Evolutionary conservation across 176 grass and related monocot species (phyloP).

Genomic region (Avena insularis): DNA sequence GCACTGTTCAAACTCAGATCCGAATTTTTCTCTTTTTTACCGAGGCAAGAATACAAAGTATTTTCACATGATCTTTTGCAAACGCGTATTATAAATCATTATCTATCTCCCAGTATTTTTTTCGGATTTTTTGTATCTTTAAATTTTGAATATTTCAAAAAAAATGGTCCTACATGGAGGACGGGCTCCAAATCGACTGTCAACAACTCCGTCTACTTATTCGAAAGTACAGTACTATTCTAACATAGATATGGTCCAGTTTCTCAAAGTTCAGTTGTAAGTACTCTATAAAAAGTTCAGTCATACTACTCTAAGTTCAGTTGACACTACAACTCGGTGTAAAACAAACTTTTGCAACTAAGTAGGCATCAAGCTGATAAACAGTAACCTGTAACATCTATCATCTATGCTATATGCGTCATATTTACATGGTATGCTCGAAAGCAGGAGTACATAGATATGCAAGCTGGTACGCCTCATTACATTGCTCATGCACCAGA

Average conservation of each 20-base stretch:
- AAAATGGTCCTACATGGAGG: no score
- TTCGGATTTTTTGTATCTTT: no score
- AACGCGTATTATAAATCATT: no score
- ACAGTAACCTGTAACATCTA: neutral
- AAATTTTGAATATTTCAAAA: no score
- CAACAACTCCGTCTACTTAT: no score
- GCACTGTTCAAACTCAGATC: no score
- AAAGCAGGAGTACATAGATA: neutral
- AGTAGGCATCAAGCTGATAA: neutral
- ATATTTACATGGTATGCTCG: conserved; percentile 7
- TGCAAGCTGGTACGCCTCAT: neutral
- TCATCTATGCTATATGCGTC: neutral
- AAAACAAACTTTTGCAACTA: neutral
- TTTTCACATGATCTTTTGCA: no score
- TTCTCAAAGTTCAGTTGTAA: neutral
- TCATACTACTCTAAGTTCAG: neutral
- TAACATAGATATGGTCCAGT: neutral
- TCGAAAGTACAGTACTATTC: neutral
- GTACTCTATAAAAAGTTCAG: neutral
- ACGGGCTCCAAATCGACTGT: no score
- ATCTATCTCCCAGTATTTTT: no score
- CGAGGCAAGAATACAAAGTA: no score
- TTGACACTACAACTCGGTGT: conserved; percentile 30
- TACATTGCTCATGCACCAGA: conserved; percentile 44
- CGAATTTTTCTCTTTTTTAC: no score